Evolutionary conservation across 2,329 filamentous ascomycete genomes (phyloP), one percentile per base, ranked within the genome.

Genomic region (Fusarium lyarnte): DNA sequence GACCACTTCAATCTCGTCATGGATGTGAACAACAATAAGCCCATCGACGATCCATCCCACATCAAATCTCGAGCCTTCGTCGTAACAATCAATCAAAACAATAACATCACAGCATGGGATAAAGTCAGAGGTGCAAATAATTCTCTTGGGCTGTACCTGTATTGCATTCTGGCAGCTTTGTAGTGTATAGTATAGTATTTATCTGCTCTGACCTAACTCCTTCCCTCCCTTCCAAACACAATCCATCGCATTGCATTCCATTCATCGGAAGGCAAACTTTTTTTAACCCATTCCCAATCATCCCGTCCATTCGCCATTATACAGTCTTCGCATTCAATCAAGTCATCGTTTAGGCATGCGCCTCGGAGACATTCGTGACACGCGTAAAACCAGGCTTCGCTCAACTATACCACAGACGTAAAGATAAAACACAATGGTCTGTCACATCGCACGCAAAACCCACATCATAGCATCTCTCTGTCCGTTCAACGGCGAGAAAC

Each of bases 181-280:
- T 69, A 59, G 66, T 77, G 69, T 77, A 76, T 77, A 74, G 74
- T 77, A 73, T 77, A 76, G 55, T 74, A 47, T 76, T 73, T 76
- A 77, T 77, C 72, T 63, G 58, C 67, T 64, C 54, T 57, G 43
- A 36, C 62, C 49, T 54, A 52, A 67, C 65, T 68, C 64, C 67
- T 57, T 63, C 66, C 66, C 67, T 57, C 63, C 49, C 68, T 66
- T 57, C 31, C 61, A 47, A 65, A 29, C 43, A 74, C 53, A 58
- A 49, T 58, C 43, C 60, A 10, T 38, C 64, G 29, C 73, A 62
- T 65, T 74, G 65, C 74, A 58, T 76, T 73, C 66, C 70, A 23
- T 49, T 35, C 41, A 62, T 58, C 23, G 51, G 70, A 63, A 70
- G 55, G 62, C 57, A 72, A 72, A 70, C 72, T 77, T 76, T 75